Percentiles rank a stretch among this genome's conserved stretches.
phyloP scores from a whole-genome alignment of 306 rosid species.

The Begonia fuchsioides region DNA sequence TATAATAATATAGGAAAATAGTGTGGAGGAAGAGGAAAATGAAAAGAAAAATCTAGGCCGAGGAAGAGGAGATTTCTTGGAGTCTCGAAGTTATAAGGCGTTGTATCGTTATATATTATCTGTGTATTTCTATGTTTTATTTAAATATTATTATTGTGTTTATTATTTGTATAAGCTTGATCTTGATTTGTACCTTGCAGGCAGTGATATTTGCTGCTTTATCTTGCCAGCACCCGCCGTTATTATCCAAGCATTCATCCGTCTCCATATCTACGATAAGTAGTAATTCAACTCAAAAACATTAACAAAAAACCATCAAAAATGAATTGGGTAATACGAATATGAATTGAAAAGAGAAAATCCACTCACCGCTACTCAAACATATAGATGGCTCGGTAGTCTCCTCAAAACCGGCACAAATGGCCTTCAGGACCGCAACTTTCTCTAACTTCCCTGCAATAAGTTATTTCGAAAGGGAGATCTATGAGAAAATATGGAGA shows the following conservation, averaged over 20 bases:
- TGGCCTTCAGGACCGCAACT: conserved; percentile 84
- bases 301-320: conserved; percentile 2
- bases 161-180: too few species aligned
- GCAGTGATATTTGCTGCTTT: conserved; percentile 77
- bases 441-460: conserved; percentile 86
- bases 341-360: conserved; percentile 4
- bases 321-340: conserved; percentile 3
- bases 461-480: conserved; percentile 17
- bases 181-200: conserved; percentile 55
- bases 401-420: conserved; percentile 96
- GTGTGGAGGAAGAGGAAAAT: too few species aligned
- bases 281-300: conserved; percentile 6
- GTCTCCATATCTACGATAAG: conserved; percentile 74
- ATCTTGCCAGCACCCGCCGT: conserved; percentile 94
- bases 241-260: conserved; percentile 77
- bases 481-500: conserved; percentile 4
- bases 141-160: too few species aligned
- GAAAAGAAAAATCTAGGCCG: too few species aligned
- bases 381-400: conserved; percentile 95
- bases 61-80: too few species aligned
- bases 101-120: too few species aligned
- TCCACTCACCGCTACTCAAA: conserved; percentile 65
- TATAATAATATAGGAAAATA: too few species aligned
- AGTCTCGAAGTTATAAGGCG: too few species aligned
- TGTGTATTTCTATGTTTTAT: too few species aligned